Percentiles rank a stretch among this genome's conserved stretches.
These are phyloP conservation scores for Colletotrichum liriopes DNA, from an alignment of 2,329 filamentous ascomycete species.

Conservation along the genomic window DNA sequence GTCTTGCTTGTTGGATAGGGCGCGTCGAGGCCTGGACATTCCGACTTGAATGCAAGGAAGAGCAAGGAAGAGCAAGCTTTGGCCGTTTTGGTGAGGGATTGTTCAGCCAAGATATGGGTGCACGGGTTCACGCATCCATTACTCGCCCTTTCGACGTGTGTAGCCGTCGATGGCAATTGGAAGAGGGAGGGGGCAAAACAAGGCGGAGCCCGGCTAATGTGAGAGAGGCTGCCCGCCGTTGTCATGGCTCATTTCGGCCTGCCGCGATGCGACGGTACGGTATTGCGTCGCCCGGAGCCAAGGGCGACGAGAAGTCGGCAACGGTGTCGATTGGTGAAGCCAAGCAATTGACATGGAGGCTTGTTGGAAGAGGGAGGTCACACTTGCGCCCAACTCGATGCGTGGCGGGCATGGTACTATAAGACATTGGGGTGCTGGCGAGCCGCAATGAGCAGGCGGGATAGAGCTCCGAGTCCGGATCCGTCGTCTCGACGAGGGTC, in stretches of 20 bases:
- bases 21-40: neutral
- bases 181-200: neutral
- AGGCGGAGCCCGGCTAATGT: constrained; percentile 4
- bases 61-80: no score
- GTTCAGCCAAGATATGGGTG: neutral
- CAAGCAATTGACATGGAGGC: constrained; percentile 2
- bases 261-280: constrained; percentile 34
- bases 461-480: constrained; percentile 28
- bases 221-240: neutral
- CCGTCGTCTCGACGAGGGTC: constrained; percentile 7
- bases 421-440: constrained; percentile 19
- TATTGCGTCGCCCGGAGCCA: constrained; percentile 32
- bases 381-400: constrained; percentile 1
- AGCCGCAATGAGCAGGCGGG: constrained; percentile 35
- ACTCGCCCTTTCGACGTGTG: neutral
- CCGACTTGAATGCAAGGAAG: neutral
- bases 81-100: neutral
- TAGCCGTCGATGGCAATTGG: neutral
- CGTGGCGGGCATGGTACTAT: constrained; percentile 6
- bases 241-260: constrained; percentile 25
- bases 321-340: constrained; percentile 14
- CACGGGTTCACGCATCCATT: neutral
- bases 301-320: constrained; percentile 6
- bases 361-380: constrained; percentile 17
- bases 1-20: neutral